Conservation (phyloP, 495 filamentous ascomycete species). For the Aspergillus bridgeri region DNA sequence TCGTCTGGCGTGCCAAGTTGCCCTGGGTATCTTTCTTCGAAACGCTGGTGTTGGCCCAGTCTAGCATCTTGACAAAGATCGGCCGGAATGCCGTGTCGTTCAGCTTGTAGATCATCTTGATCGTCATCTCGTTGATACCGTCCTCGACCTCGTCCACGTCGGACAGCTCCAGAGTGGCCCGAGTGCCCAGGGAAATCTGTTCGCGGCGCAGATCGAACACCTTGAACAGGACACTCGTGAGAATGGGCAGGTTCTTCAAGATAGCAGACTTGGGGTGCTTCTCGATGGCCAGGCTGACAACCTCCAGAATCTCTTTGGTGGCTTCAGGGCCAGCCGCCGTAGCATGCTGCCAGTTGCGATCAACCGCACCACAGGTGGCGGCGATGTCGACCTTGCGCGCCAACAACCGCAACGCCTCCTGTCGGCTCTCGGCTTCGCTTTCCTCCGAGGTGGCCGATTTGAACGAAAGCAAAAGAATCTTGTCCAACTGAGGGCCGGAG, state of each 20-base stretch:
- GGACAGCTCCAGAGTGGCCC: conserved; percentile 40
- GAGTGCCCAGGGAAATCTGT: conserved; percentile 33
- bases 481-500: conserved; percentile 65
- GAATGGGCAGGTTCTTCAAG: conserved; percentile 59
- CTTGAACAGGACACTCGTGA: conserved; percentile 69
- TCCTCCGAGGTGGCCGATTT: conserved; percentile 58
- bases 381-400: conserved; percentile 71
- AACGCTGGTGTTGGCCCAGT: conserved; percentile 63
- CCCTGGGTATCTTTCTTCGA: conserved; percentile 58
- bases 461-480: conserved; percentile 64
- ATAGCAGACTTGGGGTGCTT: conserved; percentile 72
- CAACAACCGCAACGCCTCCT: conserved; percentile 64
- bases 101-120: conserved; percentile 92
- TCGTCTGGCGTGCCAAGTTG: conserved; percentile 55
- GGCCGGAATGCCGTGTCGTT: conserved; percentile 97
- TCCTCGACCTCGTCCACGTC: conserved; percentile 64
- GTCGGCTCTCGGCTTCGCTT: conserved; percentile 58
- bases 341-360: conserved; percentile 66
- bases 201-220: conserved; percentile 69
- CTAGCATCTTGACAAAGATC: conserved; percentile 75
- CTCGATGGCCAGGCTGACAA: conserved; percentile 65
- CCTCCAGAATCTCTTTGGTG: conserved; percentile 60
- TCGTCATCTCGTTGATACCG: conserved; percentile 58
- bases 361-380: conserved; percentile 62
- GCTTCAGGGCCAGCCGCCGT: conserved; percentile 56